Evolutionary conservation across 129 eudicot species (phyloP).

Genomic region (Flaveria trinervia): DNA sequence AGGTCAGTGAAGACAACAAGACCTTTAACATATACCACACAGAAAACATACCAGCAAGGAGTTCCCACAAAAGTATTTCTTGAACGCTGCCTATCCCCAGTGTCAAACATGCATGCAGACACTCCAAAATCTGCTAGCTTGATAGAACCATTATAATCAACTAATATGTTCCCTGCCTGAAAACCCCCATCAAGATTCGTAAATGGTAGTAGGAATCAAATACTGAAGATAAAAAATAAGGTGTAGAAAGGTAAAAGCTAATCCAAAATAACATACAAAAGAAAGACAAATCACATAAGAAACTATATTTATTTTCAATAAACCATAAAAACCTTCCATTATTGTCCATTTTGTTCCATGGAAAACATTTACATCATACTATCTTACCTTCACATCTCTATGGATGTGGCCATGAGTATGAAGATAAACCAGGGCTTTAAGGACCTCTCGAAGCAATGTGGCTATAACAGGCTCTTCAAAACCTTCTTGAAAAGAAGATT

Average conservation of each 20-base stretch:
- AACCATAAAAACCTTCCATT: not conserved
- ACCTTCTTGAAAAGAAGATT: constrained; percentile 88
- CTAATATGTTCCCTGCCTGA: constrained; percentile 92
- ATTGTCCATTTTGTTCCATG: constrained; percentile 8
- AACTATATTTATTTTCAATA: constrained; percentile 11
- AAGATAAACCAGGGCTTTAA: constrained; percentile 94
- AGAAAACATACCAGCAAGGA: constrained; percentile 79
- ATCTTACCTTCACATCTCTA: constrained; percentile 88
- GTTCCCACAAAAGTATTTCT: constrained; percentile 98
- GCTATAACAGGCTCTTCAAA: constrained; percentile 94
- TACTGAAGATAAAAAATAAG: not conserved
- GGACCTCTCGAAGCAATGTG: constrained; percentile 86
- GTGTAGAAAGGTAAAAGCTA: not conserved
- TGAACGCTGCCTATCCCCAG: constrained; percentile 93
- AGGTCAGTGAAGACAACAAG: constrained; percentile 8
- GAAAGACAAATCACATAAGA: constrained; percentile 7
- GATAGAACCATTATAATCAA: constrained; percentile 71
- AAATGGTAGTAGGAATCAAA: constrained; percentile 13
- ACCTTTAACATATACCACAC: not conserved
- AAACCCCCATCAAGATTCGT: constrained; percentile 19
- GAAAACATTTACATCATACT: constrained; percentile 11
- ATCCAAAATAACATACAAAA: not conserved
- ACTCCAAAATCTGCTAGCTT: constrained; percentile 98
- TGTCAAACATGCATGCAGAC: constrained; percentile 94
- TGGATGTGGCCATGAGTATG: constrained; percentile 94